Base-by-base conservation (phyloP, 139 green algal genomes). In the Chlorella sp. region DNA sequence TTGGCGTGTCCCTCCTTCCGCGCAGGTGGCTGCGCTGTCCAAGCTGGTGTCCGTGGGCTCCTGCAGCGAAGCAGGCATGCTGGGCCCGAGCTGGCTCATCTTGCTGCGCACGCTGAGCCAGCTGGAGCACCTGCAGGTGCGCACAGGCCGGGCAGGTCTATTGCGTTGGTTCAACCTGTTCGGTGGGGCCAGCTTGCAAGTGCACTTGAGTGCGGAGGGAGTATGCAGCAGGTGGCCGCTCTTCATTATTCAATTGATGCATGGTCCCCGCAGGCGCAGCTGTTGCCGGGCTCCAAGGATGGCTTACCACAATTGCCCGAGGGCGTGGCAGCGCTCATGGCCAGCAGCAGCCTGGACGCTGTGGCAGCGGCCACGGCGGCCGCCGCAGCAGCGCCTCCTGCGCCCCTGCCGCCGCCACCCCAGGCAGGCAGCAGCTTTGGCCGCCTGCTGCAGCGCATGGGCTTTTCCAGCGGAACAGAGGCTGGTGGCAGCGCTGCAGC, bases 21-120 rank as follows among this genome's bases (percentile, higher is more conserved):
- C 16, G 2, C 51, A 60, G 51, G 92, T 97, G 51, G 89, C 91
- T 36, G 91, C 90, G 22, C 85, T 98, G 58, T 86, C 90, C 75
- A 83, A 85, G 34, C 88, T 98, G 43, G 70, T 96, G 28, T 73
- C 73, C 19, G 72, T 96, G 34, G 92, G 90, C 5, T 84, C 51
- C 20, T 90, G 90, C 30, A 86, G 91, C 14, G 90, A 94, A 56
- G 94, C 92, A 1, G 91, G 92, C 4, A 70, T 93, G 76, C 84
- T 98, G 40, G 95, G 95, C 77, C 88, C 85, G 76, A 51, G 38
- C 58, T 98, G 95, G 95, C 80, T 94, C 3, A 80, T 94, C 24
- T 79, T 98, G 1, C 90, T 98, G 76, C 89, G 94, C 41, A 85
- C 88, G 34, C 82, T 96, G 5, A 94, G 90, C 56, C 88, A 88